phyloP scores from a whole-genome alignment of 192 early-diverging fungal genomes.

The Linderina pennispora region DNA sequence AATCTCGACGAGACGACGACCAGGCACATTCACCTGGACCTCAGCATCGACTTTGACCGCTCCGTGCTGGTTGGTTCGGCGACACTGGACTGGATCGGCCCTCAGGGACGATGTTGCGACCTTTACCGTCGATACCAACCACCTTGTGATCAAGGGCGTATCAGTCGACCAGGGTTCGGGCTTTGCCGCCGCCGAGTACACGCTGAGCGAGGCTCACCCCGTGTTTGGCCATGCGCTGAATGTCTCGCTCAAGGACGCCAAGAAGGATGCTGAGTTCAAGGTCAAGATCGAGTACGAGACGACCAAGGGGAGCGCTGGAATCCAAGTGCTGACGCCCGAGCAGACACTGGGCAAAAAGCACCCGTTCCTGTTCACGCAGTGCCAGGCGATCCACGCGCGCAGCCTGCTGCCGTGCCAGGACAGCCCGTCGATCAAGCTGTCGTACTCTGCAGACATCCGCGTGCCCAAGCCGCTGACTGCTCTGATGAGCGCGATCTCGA shows the following conservation, averaged over 20 bases:
- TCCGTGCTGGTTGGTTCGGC: slow-evolving; percentile 58
- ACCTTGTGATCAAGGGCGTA: slow-evolving; percentile 35
- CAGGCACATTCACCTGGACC: slow-evolving; percentile 61
- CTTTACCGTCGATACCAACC: slow-evolving; percentile 59
- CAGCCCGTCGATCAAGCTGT: slow-evolving; percentile 79
- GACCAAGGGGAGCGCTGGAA: slow-evolving; percentile 73
- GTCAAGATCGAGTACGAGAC: slow-evolving; percentile 73
- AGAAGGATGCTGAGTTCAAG: slow-evolving; percentile 44
- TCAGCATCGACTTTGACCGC: slow-evolving; percentile 58
- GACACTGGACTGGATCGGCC: slow-evolving; percentile 47
- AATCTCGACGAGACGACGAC: slow-evolving; percentile 48
- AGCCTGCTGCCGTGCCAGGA: slow-evolving; percentile 89
- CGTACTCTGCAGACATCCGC: slow-evolving; percentile 76
- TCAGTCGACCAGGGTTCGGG: background rate
- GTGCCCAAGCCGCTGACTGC: slow-evolving; percentile 75
- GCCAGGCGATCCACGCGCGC: slow-evolving; percentile 94
- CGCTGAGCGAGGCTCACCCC: slow-evolving; percentile 33
- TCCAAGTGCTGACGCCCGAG: slow-evolving; percentile 85
- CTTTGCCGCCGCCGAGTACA: background rate
- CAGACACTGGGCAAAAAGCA: slow-evolving; percentile 92
- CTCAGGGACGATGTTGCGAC: slow-evolving; percentile 42
- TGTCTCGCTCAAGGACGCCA: slow-evolving; percentile 44
- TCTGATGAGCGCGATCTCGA: slow-evolving; percentile 86
- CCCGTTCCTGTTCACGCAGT: slow-evolving; percentile 97
- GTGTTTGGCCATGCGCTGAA: slow-evolving; percentile 59